Evolutionary conservation across 441 rosid genomes (phyloP), one percentile per base, ranked within the genome.

Genomic region (Gossypium trilobum): DNA sequence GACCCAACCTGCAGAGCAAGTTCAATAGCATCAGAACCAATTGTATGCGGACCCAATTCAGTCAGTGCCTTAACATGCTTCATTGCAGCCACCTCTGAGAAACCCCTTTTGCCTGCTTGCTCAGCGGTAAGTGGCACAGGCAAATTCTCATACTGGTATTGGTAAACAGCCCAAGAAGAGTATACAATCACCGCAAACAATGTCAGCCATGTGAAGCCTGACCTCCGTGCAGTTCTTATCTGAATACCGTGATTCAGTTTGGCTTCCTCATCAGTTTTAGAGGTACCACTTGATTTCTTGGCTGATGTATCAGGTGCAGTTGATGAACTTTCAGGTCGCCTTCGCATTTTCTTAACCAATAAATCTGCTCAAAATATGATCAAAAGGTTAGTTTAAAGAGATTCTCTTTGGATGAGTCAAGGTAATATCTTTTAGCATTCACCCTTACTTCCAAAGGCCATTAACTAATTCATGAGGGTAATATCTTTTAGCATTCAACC

Each of bases 71-170:
- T 71, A 10, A 92, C 93, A 76, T 95, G 99, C 72, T 86, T 82
- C 78, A 88, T 74, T 0, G 98, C 96, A 74, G 86, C 88, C 62
- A 85, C 77, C 81, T 95, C 99, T 39, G 99, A 92, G 74, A 95
- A 95, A 6, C 99, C 97, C 61, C 97, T 85, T 75, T 91, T 92
- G 14, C 98, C 99, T 22, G 93, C 97, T 78, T 88, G 90, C 61
- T 83, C 86, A 1, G 90, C 78, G 4, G 87, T 83, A 11, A 92
- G 89, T 1, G 97, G 95, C 72, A n/a, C 52, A 13, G 98, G 97
- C 85, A 95, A 62, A 64, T 20, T 83, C 75, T 84, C 87, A 73
- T 59, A 83, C 83, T 95, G 99, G 66, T 87, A 85, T 9, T 68
- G 58, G 66, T 89, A 85, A 59, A 91, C 92, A 36, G 85, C 68